phyloP scores from a whole-genome alignment of 1,284 basidiomycete genomes.

The Ustilago sp. region DNA sequence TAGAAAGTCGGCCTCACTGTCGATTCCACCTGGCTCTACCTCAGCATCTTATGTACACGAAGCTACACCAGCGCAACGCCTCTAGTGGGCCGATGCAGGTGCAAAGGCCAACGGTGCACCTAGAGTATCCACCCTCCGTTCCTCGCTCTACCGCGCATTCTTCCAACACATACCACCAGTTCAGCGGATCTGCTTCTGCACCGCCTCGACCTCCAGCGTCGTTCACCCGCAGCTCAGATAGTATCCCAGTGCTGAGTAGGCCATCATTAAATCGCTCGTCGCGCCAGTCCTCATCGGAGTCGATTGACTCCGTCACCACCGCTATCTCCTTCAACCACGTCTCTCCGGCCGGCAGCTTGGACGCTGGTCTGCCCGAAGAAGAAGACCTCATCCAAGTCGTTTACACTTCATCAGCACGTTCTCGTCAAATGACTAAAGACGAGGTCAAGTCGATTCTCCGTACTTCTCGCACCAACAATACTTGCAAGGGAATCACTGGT shows the following conservation, averaged over 20 bases:
- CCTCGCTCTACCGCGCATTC: conserved; percentile 11
- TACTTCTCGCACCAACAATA: conserved; percentile 40
- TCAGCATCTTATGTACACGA: background rate
- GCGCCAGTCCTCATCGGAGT: conserved; percentile 43
- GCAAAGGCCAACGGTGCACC: conserved; percentile 26
- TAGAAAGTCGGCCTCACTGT: background rate
- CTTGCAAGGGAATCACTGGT: conserved; percentile 38
- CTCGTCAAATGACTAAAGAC: conserved; percentile 29
- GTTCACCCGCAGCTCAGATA: conserved; percentile 17
- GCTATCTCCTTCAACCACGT: conserved; percentile 17
- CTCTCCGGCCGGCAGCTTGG: conserved; percentile 13
- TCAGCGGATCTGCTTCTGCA: background rate
- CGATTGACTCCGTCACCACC: conserved; percentile 25
- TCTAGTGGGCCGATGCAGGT: conserved; percentile 6
- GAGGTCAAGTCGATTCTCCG: conserved; percentile 37
- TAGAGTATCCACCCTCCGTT: conserved; percentile 32
- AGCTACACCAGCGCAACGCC: conserved; percentile 21
- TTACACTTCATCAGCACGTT: conserved; percentile 45
- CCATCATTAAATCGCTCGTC: conserved; percentile 32
- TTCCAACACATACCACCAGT: background rate
- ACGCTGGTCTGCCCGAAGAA: conserved; percentile 12
- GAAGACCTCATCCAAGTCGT: conserved; percentile 45
- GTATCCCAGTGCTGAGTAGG: conserved; percentile 13
- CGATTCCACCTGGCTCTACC: background rate
- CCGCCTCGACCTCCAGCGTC: conserved; percentile 33